Base-by-base conservation (phyloP, 768 basidiomycete species). In the Termitomyces eurrhizus region DNA sequence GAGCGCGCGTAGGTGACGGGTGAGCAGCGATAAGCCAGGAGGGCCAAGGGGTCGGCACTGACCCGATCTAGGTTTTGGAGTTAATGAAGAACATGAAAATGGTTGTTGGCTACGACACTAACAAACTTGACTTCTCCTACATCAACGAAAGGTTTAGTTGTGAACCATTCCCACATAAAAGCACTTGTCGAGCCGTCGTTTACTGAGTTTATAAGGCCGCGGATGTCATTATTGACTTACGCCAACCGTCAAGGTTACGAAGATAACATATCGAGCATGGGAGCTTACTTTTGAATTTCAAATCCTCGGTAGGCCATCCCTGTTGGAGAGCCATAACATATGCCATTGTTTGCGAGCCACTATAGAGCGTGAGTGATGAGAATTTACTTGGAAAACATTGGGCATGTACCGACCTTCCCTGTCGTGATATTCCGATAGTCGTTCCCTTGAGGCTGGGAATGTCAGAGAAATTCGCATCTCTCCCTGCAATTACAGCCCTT, bases 81-180 rank as follows among this genome's bases (percentile, higher is more conserved):
- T 13, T 13, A 7, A 46, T 52, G 16, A 36, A 21, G 7, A 52
- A 41, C 9, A 14, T 2, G 11, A 8, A 13, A 18, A 24, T 13
- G 16, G 3, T 46, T 16, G 18, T 35, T 26, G 13, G 12, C 36
- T 52, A 29, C 14, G 8, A 18, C 57, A 79, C 92, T 71, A 71
- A 95, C 94, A 74, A 95, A 94, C 13, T 90, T 85, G 55, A 85
- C 88, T 70, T 91, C 85, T 14, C 88, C 92, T 9, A 81, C 79
- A 68, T 95, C 92, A 7, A 81, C 84, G 66, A 85, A 94, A 4
- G 95, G 82, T 63, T 83, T 84, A 0, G 83, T 83, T 2, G 82
- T 84, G 72, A 96, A 97, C 91, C 90, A 93, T 72, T 94, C 93
- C 92, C 93, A 93, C 88, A 95, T 90, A 75, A 95, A 95, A 12